These are phyloP conservation scores for Mycena olivaceomarginata DNA, from an alignment of 768 basidiomycete species.

Conservation along the genomic window DNA sequence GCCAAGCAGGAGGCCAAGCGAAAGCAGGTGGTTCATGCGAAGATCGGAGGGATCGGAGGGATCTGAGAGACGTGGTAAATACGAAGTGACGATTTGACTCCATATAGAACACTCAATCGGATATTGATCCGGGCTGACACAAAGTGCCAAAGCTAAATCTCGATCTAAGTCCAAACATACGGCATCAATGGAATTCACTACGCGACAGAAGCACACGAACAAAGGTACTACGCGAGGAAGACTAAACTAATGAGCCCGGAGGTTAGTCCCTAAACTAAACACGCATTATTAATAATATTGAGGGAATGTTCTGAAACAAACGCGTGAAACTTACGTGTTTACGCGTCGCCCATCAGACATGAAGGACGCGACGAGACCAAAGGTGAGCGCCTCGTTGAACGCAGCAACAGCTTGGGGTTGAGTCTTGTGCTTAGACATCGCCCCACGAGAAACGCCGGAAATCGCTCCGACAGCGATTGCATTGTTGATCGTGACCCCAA, in stretches of 20 bases:
- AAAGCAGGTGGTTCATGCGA: too few relatives aligned
- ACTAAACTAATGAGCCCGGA: too few relatives aligned
- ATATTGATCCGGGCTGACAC: background rate
- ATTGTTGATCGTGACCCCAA: conserved; percentile 3
- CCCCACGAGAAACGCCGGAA: background rate
- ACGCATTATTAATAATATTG: too few relatives aligned
- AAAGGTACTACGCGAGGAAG: too few relatives aligned
- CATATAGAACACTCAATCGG: too few relatives aligned
- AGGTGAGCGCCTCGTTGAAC: conserved; percentile 11
- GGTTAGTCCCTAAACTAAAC: too few relatives aligned
- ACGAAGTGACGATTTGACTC: background rate
- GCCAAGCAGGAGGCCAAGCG: too few relatives aligned
- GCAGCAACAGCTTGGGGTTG: background rate
- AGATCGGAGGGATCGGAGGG: too few relatives aligned
- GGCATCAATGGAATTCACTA: too few relatives aligned
- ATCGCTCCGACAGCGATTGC: background rate
- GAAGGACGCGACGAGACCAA: background rate
- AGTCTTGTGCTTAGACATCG: conserved; percentile 22
- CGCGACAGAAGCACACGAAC: too few relatives aligned
- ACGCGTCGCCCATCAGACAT: background rate
- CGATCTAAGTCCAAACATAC: background rate
- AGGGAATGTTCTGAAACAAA: too few relatives aligned
- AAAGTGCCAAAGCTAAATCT: background rate
- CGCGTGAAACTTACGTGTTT: background rate
- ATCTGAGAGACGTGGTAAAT: too few relatives aligned